Base-by-base conservation (phyloP, 768 basidiomycete genomes). In the Cyclocybe aegerita region DNA sequence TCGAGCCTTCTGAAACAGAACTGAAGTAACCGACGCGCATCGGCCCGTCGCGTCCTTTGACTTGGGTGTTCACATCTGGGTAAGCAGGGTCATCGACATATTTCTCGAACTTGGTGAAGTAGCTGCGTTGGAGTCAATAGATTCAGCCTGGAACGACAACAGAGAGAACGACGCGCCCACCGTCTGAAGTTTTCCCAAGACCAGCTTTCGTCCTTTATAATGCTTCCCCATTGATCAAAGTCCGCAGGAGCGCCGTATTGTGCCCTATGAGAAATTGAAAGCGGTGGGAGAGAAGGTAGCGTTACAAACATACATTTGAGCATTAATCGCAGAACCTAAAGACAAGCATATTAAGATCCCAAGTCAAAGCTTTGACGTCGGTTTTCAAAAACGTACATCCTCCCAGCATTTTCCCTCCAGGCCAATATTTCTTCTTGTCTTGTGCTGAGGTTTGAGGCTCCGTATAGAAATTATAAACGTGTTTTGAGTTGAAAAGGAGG, bases 171-270 rank as follows among this genome's bases (percentile, higher is more conserved):
- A 7, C n/a, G 33, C 8, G 48, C 69, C 35, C 54, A 81, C 86
- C 66, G 61, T 50, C 72, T 68, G 54, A 88, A 73, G 33, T 79
- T 74, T 35, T 75, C 64, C 73, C 78, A 83, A n/a, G 76, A 65
- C 87, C 87, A 89, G 2, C 73, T 69, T 7, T 76, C 67, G 35
- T 85, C 80, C 7, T 77, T 80, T 10, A 71, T 69, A 29, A 80
- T 75, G 3, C 64, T 60, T 0, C 78, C 81, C 78, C 83, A 87
- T 62, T 87, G 79, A 55, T 88, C 81, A 48, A 81, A 88, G 58
- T 89, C 87, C 1, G 78, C 78, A 3, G 87, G 85, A 17, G 83
- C 73, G 15, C 84, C 84, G 23, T 78, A 80, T 10, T 88, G 87
- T 37, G 78, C 80, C 80, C 79, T 77, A 40, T 10, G n/a, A 48